Evolutionary conservation across 1,284 basidiomycete genomes (phyloP), one percentile per base, ranked within the genome.

Genomic region (Ceratobasidium sp.): DNA sequence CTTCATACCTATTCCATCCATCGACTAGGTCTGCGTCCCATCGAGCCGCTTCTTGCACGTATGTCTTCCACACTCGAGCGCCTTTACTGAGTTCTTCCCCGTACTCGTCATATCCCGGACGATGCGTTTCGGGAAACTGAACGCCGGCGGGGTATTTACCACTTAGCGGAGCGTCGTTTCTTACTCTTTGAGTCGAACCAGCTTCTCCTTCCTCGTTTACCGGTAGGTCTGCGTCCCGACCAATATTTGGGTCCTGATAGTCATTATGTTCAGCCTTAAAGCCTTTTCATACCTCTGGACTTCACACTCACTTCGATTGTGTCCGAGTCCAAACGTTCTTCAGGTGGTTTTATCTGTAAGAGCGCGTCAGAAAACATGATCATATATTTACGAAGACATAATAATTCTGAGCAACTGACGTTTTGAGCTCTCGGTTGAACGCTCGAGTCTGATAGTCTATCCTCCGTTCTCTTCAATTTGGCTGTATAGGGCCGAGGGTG

Each of bases 31-130:
- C 72, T 15, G 23, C 26, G 49, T 75, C 72, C 20, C 15, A 33
- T 4, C 51, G 23, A 12, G 23, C 23, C 5, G 60, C 51, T 46
- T 64, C 61, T 51, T 75, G 15, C 18, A 75, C 56, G n/a, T 75
- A 75, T 18, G 46, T 64, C 44, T 75, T 55, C 72, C 72, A 75
- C 26, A 75, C 60, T 33, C 39, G 60, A 23, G 72, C 46, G 18
- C 46, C 56, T 18, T 75, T 64, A 15, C 56, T 42, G 18, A 73
- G 53, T 33, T 73, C 71, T 28, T 56, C 33, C 12, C 71, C 71
- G 10, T 49, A 28, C 15, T 73, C 58, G 6, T 73, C 58, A 40
- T 56, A 63, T 42, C 60, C 60, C 33, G 60, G 60, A 42, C 60
- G 60, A 42, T 33, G 39, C n/a, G 40, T 39, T 12, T 63, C 60